Evolutionary conservation across 2,329 filamentous ascomycete species (phyloP), one percentile per base, ranked within the genome.

Genomic region (Chalaropsis ovoidea): DNA sequence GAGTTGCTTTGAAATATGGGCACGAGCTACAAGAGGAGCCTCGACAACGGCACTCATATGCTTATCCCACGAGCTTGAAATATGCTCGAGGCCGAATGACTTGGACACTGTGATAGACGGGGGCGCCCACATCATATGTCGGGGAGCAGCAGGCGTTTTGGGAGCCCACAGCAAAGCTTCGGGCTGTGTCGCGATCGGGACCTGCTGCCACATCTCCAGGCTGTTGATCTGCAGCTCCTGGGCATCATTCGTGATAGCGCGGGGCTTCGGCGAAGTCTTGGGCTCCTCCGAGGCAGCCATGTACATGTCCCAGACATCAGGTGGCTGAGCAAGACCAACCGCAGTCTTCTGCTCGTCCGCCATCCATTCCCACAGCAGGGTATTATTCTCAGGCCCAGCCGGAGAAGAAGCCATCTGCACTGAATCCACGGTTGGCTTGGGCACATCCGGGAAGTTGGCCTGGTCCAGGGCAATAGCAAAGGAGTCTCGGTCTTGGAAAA

Each of bases 401-500:
- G 22, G 10, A 63, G 61, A 35, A 31, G 31, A 27, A 6, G 24
- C 19, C 2, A 0, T 39, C 27, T 17, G 63, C 19, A 61, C 27
- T 22, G 31, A 58, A 52, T 19, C 47, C 43, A 41, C 19, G 45
- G 22, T 22, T 15, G 61, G n/a, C 65, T 61, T 67, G 35, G 42
- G 62, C n/a, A 62, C 61, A 11, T 63, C 45, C 7, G 61, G 61
- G 19, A 63, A 63, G 61, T 42, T 54, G 3, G 61, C 24, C 41
- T 64, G 49, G n/a, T 62, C 47, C n/a, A 58, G n/a, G 45, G 52
- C 52, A 58, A 64, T 22, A 35, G 54, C 62, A 60, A 67, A 49
- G 10, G 66, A 67, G 42, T 64, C 63, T 49, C 66, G 60, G 56
- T 67, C 63, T 41, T 65, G 66, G 22, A 67, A 52, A 27, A 65